Evolutionary conservation across 2,329 filamentous ascomycete genomes (phyloP), one percentile per base, ranked within the genome.

Genomic region (Ophiocordyceps unilateralis): DNA sequence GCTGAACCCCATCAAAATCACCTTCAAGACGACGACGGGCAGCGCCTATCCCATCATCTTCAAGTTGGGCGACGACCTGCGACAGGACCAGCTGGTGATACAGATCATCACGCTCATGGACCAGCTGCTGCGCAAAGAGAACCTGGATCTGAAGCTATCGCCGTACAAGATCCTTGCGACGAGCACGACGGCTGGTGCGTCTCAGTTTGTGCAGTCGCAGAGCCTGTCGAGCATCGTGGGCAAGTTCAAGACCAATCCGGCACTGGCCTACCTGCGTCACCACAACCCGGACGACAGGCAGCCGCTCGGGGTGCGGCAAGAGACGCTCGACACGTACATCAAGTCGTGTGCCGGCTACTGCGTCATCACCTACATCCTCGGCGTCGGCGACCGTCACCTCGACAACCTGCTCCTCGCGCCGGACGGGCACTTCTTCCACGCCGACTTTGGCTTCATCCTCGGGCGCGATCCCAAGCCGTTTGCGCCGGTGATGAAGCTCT

Each of bases 31-130:
- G 0, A 71, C 75, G 0, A 74, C 74, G 2, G 84, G 83, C 8
- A 73, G 72, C 34, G 82, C 80, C 46, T 98, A 96, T 56, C 82
- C 89, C 10, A 83, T 98, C 49, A 82, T 96, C 43, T 98, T 98
- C 74, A 98, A 98, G 61, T 87, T 87, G 1, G 91, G 91, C 30
- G 91, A 98, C 57, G 91, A 98, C 57, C 69, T 98, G 42, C 83
- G 91, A 14, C 91, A 98, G 61, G 91, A 98, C 56, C 91, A 98
- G 57, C 75, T 98, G 2, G 89, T 98, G 30, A 93, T 98, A 43
- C 91, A 78, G 55, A 96, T 96, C 55, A 95, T 98, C 58, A 93
- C 86, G 0, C 72, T 98, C 15, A 98, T 98, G 91, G 91, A 98
- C 54, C 84, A 89, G 45, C 75, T 98, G 1, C 72, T 98, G 5